Base-by-base conservation (phyloP, 768 basidiomycete genomes). In the Sutorius australiensis region DNA sequence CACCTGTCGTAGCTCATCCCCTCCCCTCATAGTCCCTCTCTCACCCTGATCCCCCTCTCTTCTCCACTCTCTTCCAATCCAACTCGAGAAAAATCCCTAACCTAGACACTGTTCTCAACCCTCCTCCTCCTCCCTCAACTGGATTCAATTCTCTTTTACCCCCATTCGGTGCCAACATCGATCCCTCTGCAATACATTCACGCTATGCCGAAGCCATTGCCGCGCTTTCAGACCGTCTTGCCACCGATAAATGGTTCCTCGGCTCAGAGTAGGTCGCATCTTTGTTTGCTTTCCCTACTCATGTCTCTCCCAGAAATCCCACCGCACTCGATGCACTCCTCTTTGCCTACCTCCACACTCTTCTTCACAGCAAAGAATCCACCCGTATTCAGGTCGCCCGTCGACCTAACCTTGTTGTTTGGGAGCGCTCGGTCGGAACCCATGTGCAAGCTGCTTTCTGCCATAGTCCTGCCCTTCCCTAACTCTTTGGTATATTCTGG, bases 261-360 rank as follows among this genome's bases (percentile, higher is more conserved):
- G 84, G 77, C 34, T 92, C 89, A 12, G 71, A 69, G 91, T 91
- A 64, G 44, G 79, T 52, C 13, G 9, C n/a, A 61, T 59, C 40
- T 55, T 3, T 44, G 8, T 6, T 24, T 19, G 32, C 27, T 28
- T 53, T 9, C 32, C 55, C 39, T 34, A 31, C 41, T 59, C 13
- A 64, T 51, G 16, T 11, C 34, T 33, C n/a, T 45, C 14, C n/a
- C 52, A 93, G 90, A 45, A 74, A 75, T 24, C 87, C 91, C 19
- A 93, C 91, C 1, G 79, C 86, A 0, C 80, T 93, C 13, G 91
- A 93, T 63, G 90, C 91, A 3, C 80, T 92, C 40, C 74, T 80
- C 6, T 93, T 92, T 64, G 90, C 91, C 1, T 93, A 93, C 61
- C 73, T 93, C 12, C 84, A 91, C 66, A 76, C 74, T 49, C 76